Conservation (phyloP, 768 basidiomycete genomes). For the Sarcomyxa edulis region DNA sequence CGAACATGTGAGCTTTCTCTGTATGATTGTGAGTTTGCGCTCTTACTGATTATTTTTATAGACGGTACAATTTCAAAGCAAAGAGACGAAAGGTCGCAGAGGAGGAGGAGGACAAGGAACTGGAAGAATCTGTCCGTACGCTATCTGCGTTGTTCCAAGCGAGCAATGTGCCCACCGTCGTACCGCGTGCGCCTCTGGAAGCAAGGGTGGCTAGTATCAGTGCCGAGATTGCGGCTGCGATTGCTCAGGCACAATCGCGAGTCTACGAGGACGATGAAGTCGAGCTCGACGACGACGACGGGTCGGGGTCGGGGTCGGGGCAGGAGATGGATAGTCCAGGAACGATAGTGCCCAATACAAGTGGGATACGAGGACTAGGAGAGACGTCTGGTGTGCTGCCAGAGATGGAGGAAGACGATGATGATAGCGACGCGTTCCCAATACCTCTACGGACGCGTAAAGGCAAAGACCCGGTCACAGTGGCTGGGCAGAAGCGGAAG, state of each 20-base stretch:
- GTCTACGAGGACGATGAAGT: constrained; percentile 55
- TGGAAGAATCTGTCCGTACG: constrained; percentile 71
- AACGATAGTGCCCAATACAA: constrained; percentile 54
- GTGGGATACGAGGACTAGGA: constrained; percentile 46
- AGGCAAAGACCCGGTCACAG: constrained; percentile 44
- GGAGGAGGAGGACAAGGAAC: constrained; percentile 52
- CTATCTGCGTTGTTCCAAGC: constrained; percentile 67
- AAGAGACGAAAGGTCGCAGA: constrained; percentile 56
- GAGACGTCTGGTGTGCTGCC: constrained; percentile 13
- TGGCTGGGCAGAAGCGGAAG: constrained; percentile 59
- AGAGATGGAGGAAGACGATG: constrained; percentile 45
- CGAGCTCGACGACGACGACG: constrained; percentile 45
- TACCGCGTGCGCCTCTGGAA: constrained; percentile 40
- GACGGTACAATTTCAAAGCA: constrained; percentile 76
- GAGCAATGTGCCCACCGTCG: constrained; percentile 25
- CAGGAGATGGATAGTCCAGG: constrained; percentile 45
- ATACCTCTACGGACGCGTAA: constrained; percentile 67
- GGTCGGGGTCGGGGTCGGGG: constrained; percentile 44
- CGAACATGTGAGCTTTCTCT: constrained; percentile 56
- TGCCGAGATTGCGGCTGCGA: constrained; percentile 74
- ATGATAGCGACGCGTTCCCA: constrained; percentile 72
- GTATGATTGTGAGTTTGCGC: constrained; percentile 4
- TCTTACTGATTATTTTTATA: constrained; percentile 24
- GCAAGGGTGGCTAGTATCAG: constrained; percentile 72
- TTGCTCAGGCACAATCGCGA: constrained; percentile 67